Conservation (phyloP, 1,284 basidiomycete genomes). For the Ganoderma lingzhi region DNA sequence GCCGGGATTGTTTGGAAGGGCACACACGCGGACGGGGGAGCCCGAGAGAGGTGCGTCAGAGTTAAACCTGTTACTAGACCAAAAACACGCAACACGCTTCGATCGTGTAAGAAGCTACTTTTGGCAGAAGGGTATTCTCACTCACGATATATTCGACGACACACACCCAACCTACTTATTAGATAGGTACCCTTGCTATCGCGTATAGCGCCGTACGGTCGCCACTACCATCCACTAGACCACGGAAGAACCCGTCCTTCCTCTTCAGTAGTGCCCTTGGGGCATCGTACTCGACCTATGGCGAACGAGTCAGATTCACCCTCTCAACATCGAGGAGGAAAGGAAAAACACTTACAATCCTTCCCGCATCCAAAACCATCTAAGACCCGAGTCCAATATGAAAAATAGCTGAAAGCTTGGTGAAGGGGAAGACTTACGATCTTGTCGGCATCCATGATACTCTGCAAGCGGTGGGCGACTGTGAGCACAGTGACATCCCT, state of each 20-base stretch:
- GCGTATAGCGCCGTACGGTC: conserved; percentile 57
- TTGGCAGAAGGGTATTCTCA: neutral
- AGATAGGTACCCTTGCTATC: conserved; percentile 42
- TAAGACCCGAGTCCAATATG: conserved; percentile 14
- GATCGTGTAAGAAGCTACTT: neutral
- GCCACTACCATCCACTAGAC: conserved; percentile 66
- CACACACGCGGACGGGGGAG: no score
- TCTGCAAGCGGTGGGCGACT: conserved; percentile 74
- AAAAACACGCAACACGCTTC: neutral
- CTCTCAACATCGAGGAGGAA: no score
- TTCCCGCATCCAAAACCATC: conserved; percentile 50
- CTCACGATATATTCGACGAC: neutral
- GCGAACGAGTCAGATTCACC: neutral
- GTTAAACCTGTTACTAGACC: no score
- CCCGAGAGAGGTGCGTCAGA: no score
- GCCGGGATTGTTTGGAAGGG: no score
- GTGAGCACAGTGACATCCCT: conserved; percentile 66
- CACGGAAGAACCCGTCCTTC: conserved; percentile 57
- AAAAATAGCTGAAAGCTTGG: neutral
- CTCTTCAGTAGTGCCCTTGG: conserved; percentile 67
- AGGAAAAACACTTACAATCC: conserved; percentile 33
- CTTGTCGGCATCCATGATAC: conserved; percentile 66
- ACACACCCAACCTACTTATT: neutral
- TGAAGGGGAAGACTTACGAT: conserved; percentile 34
- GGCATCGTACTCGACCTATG: conserved; percentile 62